Evolutionary conservation across 495 filamentous ascomycete species (phyloP), one percentile per base, ranked within the genome.

Genomic region (Xylaria castorea): DNA sequence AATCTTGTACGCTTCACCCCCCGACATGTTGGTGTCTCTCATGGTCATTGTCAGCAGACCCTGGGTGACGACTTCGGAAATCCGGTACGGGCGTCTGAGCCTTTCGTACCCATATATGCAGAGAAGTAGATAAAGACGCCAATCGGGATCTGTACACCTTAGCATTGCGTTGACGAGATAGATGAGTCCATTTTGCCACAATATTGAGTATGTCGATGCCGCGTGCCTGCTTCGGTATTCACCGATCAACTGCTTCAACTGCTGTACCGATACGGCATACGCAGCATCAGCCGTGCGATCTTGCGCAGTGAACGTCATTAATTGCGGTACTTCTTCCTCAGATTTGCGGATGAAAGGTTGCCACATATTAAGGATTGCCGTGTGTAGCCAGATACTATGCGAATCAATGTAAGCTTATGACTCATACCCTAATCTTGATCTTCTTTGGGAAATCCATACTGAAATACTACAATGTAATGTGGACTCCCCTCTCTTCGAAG

Each of bases 91-190:
- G 30, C 71, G 71, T 9, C 70, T 75, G 4, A 79, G 74, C 14
- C 74, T 70, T 38, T 77, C 77, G 60, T 77, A 77, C 4, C 74
- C 78, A 42, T 76, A 75, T 14, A 80, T 60, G 64, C 78, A 80
- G 5, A 80, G 61, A 1, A 74, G 71, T 5, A 80, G 60, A 58
- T 80, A 79, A 11, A 79, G 66, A 18, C 34, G 75, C 77, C 75
- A 76, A 30, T 80, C 73, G 0, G 71, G 68, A 25, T 76, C 72
- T 0, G 55, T 69, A 11, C 73, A 61, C 57, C 40, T 55, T 16
- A 80, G 42, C 69, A 79, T 71, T 14, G 75, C 75, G 58, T 80
- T 79, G 25, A 75, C 74, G 46, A 79, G 71, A 58, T 80, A 80
- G 42, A 77, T 66, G 48, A 76, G 73, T 4, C 75, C 75, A 8